A percentile compares a stretch with the other conserved stretches of the same genome.
These are phyloP conservation scores for Xerocomus nothofagi DNA, from an alignment of 1,284 basidiomycete genomes.

Conservation along the genomic window DNA sequence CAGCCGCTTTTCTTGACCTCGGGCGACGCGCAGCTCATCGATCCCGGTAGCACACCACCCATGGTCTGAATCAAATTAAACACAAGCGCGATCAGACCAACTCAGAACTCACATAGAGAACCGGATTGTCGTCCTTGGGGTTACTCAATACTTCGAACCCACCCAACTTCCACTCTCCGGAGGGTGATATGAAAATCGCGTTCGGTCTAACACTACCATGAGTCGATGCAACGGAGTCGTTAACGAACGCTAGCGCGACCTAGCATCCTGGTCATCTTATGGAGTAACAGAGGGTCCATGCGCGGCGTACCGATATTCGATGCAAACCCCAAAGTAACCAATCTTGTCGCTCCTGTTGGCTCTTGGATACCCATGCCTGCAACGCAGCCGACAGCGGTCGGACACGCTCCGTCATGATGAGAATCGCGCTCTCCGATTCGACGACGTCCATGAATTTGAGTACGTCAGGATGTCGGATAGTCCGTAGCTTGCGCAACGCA, in stretches of 20 bases:
- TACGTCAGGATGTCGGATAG: conserved; percentile 92
- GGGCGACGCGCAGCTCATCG: conserved; percentile 65
- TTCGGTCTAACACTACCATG: conserved; percentile 84
- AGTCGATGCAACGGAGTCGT: conserved; percentile 81
- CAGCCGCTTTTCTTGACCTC: conserved; percentile 93
- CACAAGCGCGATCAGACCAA: conserved; percentile 3
- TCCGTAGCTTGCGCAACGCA: conserved; percentile 86
- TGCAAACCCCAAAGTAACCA: conserved; percentile 96
- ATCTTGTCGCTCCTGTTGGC: conserved; percentile 69
- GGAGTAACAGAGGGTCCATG: neutral
- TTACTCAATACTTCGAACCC: conserved; percentile 92
- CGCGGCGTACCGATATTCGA: conserved; percentile 69
- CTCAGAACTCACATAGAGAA: conserved; percentile 72
- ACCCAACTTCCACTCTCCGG: conserved; percentile 95
- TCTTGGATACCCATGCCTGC: conserved; percentile 63
- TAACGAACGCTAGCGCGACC: conserved; percentile 91
- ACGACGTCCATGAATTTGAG: conserved; percentile 93
- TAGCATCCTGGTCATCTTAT: conserved; percentile 34
- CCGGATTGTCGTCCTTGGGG: conserved; percentile 71
- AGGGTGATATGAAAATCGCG: conserved; percentile 85
- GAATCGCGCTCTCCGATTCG: conserved; percentile 84
- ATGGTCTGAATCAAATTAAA: conserved; percentile 54
- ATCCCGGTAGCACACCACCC: conserved; percentile 66
- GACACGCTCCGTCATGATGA: conserved; percentile 95
- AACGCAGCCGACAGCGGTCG: conserved; percentile 72